These are phyloP conservation scores for Metschnikowia matae DNA, from an alignment of 805 yeast genomes.

Conservation along the genomic window DNA sequence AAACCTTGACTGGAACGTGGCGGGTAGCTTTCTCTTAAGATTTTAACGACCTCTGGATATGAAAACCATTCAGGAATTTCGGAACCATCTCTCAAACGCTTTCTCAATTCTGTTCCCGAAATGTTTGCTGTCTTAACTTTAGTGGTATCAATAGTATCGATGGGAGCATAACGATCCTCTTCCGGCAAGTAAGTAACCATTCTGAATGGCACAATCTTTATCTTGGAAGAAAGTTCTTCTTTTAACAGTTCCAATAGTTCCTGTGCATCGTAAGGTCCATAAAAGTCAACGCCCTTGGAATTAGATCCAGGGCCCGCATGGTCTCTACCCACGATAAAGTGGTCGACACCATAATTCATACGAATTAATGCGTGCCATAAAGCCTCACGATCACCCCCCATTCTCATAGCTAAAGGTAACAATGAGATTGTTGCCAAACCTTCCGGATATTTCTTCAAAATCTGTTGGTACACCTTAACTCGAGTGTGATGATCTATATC, in stretches of 20 bases:
- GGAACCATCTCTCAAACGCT: conserved; percentile 78
- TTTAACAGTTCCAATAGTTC: conserved; percentile 72
- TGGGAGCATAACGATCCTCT: conserved; percentile 91
- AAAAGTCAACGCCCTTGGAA: conserved; percentile 89
- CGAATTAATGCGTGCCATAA: conserved; percentile 97
- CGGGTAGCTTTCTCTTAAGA: conserved; percentile 87
- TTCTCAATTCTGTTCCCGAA: conserved; percentile 92
- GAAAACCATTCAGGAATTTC: conserved; percentile 97
- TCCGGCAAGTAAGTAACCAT: conserved; percentile 96
- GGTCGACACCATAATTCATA: conserved; percentile 94
- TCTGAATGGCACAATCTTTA: conserved; percentile 92
- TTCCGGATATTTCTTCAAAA: conserved; percentile 87
- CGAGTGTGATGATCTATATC: conserved; percentile 97
- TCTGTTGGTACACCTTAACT: conserved; percentile 90
- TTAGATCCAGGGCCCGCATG: conserved; percentile 94
- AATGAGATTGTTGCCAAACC: conserved; percentile 89
- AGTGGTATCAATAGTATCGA: conserved; percentile 79
- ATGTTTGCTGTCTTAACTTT: conserved; percentile 77
- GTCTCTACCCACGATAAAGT: conserved; percentile 96
- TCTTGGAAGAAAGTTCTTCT: conserved; percentile 62
- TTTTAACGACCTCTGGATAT: conserved; percentile 91
- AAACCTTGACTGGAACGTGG: conserved; percentile 90
- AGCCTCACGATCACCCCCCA: conserved; percentile 99
- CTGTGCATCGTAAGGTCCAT: conserved; percentile 97
- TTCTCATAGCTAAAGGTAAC: conserved; percentile 95